Conservation (phyloP, 1,284 basidiomycete species). For the Irpex rosettiformis region DNA sequence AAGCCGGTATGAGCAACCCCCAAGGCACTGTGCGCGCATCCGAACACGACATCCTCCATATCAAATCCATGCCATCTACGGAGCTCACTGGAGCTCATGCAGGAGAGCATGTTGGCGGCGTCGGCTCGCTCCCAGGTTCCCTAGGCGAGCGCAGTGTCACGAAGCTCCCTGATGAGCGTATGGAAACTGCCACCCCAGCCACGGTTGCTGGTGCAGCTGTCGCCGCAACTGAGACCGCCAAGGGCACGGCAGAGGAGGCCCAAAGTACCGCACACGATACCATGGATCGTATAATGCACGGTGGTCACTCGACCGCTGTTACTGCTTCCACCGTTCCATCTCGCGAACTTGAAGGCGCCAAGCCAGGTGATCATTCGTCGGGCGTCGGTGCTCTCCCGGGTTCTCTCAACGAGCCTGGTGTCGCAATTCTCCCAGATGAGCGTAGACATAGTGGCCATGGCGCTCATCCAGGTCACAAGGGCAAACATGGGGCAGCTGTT, state of each 20-base stretch:
- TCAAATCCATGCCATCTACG: constrained; percentile 24
- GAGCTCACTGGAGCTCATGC: constrained; percentile 26
- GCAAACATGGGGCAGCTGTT: constrained; percentile 29
- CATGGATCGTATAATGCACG: background rate
- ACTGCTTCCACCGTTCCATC: constrained; percentile 13
- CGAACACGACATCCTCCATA: constrained; percentile 24
- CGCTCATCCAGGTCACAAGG: constrained; percentile 26
- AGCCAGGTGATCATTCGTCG: constrained; percentile 11
- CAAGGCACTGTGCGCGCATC: constrained; percentile 22
- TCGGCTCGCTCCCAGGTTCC: constrained; percentile 36
- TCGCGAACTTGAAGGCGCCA: constrained; percentile 9
- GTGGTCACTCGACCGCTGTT: background rate
- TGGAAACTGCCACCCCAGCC: constrained; percentile 8
- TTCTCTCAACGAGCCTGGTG: constrained; percentile 20
- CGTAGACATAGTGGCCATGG: constrained; percentile 23
- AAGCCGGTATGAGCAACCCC: constrained; percentile 9
- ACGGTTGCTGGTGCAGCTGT: constrained; percentile 15
- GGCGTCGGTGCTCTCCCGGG: constrained; percentile 32
- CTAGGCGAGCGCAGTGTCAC: constrained; percentile 35
- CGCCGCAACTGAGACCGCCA: constrained; percentile 8
- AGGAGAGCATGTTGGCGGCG: constrained; percentile 31
- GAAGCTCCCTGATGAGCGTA: constrained; percentile 36
- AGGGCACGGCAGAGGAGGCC: background rate
- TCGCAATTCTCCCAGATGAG: constrained; percentile 29
- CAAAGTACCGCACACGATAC: background rate